A percentile compares a stretch with the other conserved stretches of the same genome.
These are phyloP conservation scores for Thelonectria olida DNA, from an alignment of 2,329 filamentous ascomycete species.

Conservation along the genomic window DNA sequence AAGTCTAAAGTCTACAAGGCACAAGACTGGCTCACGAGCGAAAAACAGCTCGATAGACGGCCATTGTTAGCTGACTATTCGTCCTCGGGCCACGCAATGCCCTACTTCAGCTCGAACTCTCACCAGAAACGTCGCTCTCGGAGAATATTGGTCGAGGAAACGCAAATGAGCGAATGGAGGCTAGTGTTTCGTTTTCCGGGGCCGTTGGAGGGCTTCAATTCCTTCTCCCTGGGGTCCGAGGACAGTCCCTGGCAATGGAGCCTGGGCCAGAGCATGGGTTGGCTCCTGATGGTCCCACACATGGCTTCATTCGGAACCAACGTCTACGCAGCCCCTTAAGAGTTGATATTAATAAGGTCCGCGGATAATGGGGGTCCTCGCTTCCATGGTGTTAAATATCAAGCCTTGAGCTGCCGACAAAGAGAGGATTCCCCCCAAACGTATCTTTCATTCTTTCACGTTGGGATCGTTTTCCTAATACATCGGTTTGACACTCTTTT, in stretches of 20 bases:
- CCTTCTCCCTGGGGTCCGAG: neutral
- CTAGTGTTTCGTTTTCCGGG: neutral
- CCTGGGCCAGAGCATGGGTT: neutral
- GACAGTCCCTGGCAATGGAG: neutral
- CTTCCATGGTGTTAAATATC: neutral
- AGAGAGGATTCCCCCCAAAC: neutral
- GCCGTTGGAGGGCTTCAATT: neutral
- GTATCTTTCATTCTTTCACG: neutral
- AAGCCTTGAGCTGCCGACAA: neutral
- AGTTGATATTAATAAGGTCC: neutral
- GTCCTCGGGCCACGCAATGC: neutral
- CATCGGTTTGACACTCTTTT: neutral
- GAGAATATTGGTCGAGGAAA: neutral
- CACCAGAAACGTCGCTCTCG: neutral
- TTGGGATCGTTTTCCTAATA: neutral
- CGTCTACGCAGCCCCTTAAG: slow-evolving; percentile 9
- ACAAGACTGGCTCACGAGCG: no score
- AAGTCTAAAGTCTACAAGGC: neutral
- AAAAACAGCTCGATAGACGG: neutral
- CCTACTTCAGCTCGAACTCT: neutral
- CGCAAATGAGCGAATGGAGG: neutral
- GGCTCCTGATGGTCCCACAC: slow-evolving; percentile 6
- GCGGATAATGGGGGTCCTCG: neutral
- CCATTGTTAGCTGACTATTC: neutral
- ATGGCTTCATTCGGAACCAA: slow-evolving; percentile 5